These are phyloP conservation scores for Mediolabrus comicus DNA, from an alignment of 108 stramenopile genomes.

Conservation along the genomic window DNA sequence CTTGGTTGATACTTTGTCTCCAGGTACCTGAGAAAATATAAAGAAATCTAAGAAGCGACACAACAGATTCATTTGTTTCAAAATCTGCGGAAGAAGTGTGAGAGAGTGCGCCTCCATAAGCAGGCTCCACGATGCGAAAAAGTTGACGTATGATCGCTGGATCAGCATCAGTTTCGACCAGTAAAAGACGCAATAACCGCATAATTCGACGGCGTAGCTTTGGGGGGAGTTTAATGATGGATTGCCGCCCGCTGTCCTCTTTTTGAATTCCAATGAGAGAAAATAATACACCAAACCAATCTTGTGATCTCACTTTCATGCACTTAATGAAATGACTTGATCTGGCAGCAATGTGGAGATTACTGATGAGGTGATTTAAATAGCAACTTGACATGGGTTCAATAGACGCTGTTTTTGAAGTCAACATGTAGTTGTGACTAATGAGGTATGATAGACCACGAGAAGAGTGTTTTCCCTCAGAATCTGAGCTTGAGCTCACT, in stretches of 20 bases:
- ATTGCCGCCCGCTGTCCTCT: neutral
- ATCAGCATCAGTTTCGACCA: conserved; percentile 33
- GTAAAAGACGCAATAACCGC: conserved; percentile 53
- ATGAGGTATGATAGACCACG: neutral
- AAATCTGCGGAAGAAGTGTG: conserved; percentile 3
- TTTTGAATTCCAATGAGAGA: neutral
- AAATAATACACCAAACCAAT: neutral
- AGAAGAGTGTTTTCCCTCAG: neutral
- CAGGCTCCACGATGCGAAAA: conserved; percentile 50
- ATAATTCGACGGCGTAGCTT: conserved; percentile 52
- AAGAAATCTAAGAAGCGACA: conserved; percentile 63
- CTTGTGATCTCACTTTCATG: neutral
- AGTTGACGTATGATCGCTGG: conserved; percentile 39
- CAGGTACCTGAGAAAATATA: conserved; percentile 34
- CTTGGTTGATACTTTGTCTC: conserved; percentile 18
- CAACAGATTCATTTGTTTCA: conserved; percentile 16
- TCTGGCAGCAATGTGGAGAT: conserved; percentile 8
- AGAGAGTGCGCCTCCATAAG: neutral
- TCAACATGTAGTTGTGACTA: neutral
- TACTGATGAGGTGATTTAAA: conserved; percentile 11
- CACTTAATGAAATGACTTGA: neutral
- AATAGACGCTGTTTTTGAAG: neutral
- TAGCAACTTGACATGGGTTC: conserved; percentile 7
- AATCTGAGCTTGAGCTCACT: neutral
- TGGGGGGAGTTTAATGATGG: conserved; percentile 23